Percentiles rank a stretch among this genome's conserved stretches.
Evolutionary conservation across 495 filamentous ascomycete species (phyloP).

Genomic region (Hypoxylon lienhwacheense): DNA sequence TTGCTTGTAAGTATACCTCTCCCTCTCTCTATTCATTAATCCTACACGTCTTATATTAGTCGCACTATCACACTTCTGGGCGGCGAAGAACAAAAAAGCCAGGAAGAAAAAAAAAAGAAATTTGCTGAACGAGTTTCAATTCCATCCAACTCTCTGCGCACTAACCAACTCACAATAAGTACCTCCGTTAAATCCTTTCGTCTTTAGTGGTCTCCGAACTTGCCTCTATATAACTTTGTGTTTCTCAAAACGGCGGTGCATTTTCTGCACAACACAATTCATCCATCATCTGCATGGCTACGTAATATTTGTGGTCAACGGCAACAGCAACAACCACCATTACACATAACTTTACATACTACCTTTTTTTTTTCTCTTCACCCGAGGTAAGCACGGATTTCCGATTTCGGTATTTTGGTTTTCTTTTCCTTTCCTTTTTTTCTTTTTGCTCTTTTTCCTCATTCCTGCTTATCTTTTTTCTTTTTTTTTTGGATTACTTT

Average conservation of each 20-base stretch:
- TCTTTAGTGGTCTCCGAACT: constrained; percentile 9
- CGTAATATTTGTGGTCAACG: constrained; percentile 39
- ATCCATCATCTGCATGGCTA: constrained; percentile 38
- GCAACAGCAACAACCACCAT: constrained; percentile 10
- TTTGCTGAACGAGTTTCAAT: constrained; percentile 1
- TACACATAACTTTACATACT: constrained; percentile 7
- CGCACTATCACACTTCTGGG: constrained; percentile 17
- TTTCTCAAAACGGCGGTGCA: constrained; percentile 21
- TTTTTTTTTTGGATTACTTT: too few species aligned
- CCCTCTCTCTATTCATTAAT: constrained; percentile 11
- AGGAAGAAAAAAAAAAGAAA: constrained; percentile 19
- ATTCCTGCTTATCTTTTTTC: too few species aligned
- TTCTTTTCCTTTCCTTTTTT: constrained; percentile 9
- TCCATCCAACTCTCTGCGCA: constrained; percentile 5
- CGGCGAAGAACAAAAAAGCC: constrained; percentile 22
- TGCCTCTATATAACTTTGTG: constrained; percentile 32
- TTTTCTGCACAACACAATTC: constrained; percentile 28
- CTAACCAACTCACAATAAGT: constrained; percentile 38
- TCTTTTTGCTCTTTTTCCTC: constrained; percentile 7
- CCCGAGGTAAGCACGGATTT: constrained; percentile 24
- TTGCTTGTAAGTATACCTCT: constrained; percentile 17
- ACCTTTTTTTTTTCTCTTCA: too few species aligned
- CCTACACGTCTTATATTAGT: constrained; percentile 28
- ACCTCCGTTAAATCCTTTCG: constrained; percentile 20
- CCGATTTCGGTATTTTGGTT: not conserved